Conservation (phyloP, 192 early-diverging fungal species). For the Mortierella hygrophila region DNA sequence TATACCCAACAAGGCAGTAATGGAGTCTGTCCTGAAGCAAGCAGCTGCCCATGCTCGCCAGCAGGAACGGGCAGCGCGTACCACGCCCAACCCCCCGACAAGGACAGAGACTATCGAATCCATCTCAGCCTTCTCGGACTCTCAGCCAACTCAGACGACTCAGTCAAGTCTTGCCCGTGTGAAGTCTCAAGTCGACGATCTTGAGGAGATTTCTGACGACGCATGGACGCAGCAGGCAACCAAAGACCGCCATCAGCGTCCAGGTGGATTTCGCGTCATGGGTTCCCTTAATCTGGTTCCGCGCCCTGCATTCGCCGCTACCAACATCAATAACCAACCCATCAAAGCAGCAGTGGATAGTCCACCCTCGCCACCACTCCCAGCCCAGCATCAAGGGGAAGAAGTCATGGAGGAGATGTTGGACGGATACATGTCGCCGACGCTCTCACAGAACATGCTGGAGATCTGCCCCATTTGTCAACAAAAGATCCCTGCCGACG, state of each 20-base stretch:
- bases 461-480: slow-evolving; percentile 32
- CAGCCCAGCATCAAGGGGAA: not conserved
- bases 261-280: slow-evolving; percentile 20
- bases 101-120: slow-evolving; percentile 37
- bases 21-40: slow-evolving; percentile 19
- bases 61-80: not conserved
- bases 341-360: not conserved
- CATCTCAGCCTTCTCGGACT: slow-evolving; percentile 22
- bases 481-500: slow-evolving; percentile 17
- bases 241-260: not conserved
- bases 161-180: not conserved
- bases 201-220: slow-evolving; percentile 44
- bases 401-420: not conserved
- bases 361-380: not conserved
- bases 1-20: slow-evolving; percentile 11
- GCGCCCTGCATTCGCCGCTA: not conserved
- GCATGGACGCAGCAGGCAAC: not conserved
- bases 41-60: slow-evolving; percentile 12
- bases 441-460: slow-evolving; percentile 7
- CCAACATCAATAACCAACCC: not conserved
- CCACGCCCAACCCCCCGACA: not conserved
- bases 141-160: not conserved
- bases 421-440: slow-evolving; percentile 11
- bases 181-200: slow-evolving; percentile 24
- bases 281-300: not conserved